Base-by-base conservation (phyloP, 208 protist species). In the Crithidia acanthocephali region DNA sequence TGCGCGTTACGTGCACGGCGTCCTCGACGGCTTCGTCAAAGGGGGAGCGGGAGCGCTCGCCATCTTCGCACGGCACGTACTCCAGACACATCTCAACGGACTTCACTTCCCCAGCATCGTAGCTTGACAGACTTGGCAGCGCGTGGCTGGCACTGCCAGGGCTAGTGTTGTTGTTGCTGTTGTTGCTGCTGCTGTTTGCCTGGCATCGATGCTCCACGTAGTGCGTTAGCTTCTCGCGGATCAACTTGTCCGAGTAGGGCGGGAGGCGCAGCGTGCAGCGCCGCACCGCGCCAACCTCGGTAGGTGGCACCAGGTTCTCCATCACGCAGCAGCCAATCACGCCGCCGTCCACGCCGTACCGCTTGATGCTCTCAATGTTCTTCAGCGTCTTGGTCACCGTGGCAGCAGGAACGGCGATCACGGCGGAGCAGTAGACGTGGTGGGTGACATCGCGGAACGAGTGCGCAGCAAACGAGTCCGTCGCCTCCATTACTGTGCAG, bases 291-390 rank as follows among this genome's bases (percentile, higher is more conserved):
- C 65, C 79, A 0, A 74, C 58, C 4, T 71, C 59, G 15, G 72
- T 61, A 3, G 74, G 55, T 2, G 44, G 50, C 2, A 56, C n/a
- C n/a, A 57, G 1, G 2, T 62, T 88, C 56, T 92, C 87, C 32
- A 86, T 45, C 13, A 87, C 59, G 33, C 84, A 86, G 53, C 84
- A 84, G n/a, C 71, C 53, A 9, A 82, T 69, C 0, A 86, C 35
- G 18, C 72, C 9, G 47, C 56, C 42, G 20, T 63, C 53, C 32
- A 33, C 27, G 62, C 79, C 81, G 53, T 83, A 86, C 16, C 76
- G 50, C 65, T 80, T 80, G 22, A 86, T 83, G 27, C 35, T 37
- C 23, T 68, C 76, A 1, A 86, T 57, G 44, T 84, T 79, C 25
- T 56, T 65, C 32, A 90, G 76, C 35, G 59, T 56, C 22, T 52